These are phyloP conservation scores for Myriosclerotinia scirpicola DNA, from an alignment of 2,329 filamentous ascomycete species.

Conservation along the genomic window DNA sequence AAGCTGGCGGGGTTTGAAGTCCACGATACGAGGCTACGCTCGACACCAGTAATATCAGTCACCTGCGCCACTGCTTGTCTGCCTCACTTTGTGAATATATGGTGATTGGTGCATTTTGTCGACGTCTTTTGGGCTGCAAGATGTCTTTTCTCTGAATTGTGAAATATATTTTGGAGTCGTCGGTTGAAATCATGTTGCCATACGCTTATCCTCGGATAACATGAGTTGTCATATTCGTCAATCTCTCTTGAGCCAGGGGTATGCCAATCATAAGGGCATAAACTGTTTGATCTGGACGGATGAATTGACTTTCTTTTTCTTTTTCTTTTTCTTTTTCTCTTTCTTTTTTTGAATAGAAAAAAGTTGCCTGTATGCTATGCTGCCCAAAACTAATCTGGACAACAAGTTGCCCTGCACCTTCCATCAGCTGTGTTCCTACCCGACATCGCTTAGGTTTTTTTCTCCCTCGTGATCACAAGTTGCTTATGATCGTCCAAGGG, in stretches of 20 bases:
- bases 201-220: conserved; percentile 1
- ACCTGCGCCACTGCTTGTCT: neutral
- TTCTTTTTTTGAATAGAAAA: neutral
- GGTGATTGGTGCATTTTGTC: neutral
- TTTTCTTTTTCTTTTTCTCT: too few species aligned
- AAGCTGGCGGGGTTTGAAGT: neutral
- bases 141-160: neutral
- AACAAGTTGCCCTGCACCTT: neutral
- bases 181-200: neutral
- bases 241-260: neutral
- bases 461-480: neutral
- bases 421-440: neutral
- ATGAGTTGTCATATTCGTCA: neutral
- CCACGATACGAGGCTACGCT: neutral
- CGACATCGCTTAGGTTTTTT: too few species aligned
- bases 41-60: conserved; percentile 5
- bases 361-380: neutral
- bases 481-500: neutral
- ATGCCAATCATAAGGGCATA: neutral
- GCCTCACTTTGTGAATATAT: conserved; percentile 7
- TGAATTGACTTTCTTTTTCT: neutral
- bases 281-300: neutral
- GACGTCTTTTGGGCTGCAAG: neutral
- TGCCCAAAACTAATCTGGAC: neutral
- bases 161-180: neutral